Evolutionary conservation across 805 yeast genomes (phyloP), one percentile per base, ranked within the genome.

Genomic region (Nematodospora valgi): DNA sequence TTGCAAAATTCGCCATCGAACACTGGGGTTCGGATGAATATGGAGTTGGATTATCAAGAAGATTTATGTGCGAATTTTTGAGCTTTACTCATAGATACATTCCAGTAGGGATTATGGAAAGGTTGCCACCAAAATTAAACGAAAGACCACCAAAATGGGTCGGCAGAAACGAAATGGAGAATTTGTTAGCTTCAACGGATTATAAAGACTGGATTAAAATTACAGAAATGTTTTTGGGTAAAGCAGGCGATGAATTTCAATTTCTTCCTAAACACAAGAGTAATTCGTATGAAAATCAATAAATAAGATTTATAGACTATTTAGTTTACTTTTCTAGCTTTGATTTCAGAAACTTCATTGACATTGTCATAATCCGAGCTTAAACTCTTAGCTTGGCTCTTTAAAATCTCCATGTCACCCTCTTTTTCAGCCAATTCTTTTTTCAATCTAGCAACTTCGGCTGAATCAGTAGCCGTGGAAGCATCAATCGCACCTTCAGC

Each of bases 11-110:
- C 56, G 97, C 98, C 0, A 70, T 93, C 46, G 87, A 87, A 48
- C 98, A 93, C 60, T 93, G 98, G 98, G 98, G 99, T 4, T 74
- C 95, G 0, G 99, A 93, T 54, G 96, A 86, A 49, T 91, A 82
- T 58, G 99, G 99, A 26, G 75, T 93, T 37, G 82, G 86, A 39
- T 78, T 78, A 45, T 81, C 95, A 10, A 80, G 99, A 59, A 72
- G 98, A 50, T 93, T 78, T 59, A 66, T 91, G 71, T 91, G 97
- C 64, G 99, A 93, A 61, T 93, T 87, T 59, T 68, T 93, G 54
- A 84, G 96, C 31, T 93, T 93, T 60, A 86, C 95, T 48, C 95
- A 93, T 56, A 70, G 99, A 48, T 93, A 93, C 58, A 78, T 91
- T 35, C 99, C 99, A 6, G 81, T 87, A 45, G 98, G 98, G 1